These are phyloP conservation scores for Geranium rotundifolium DNA, from an alignment of 345 rosid species.

Conservation along the genomic window DNA sequence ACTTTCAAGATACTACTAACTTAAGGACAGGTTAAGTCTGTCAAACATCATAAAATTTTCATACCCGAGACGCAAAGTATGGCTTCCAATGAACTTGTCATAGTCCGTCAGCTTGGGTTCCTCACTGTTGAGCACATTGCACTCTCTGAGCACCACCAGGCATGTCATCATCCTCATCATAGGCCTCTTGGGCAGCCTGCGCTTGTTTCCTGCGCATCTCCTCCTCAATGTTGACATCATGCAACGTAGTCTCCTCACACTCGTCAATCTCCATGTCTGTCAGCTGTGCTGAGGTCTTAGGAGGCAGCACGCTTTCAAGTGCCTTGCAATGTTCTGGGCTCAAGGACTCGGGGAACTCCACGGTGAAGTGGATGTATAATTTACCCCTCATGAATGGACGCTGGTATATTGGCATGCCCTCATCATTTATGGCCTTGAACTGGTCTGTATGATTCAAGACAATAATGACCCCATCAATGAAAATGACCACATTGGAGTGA, in stretches of 20 bases:
- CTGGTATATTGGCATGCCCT: conserved; percentile 64
- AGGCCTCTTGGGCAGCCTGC: conserved; percentile 26
- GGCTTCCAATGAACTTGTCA: background rate
- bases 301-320: conserved; percentile 42
- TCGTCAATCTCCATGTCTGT: conserved; percentile 65
- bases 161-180: conserved; percentile 46
- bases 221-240: conserved; percentile 53
- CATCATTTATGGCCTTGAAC: conserved; percentile 57
- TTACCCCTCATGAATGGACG: conserved; percentile 78
- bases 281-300: conserved; percentile 31
- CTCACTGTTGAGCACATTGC: conserved; percentile 53
- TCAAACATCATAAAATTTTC: too few species aligned
- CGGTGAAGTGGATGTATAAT: conserved; percentile 52
- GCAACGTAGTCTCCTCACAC: conserved; percentile 68
- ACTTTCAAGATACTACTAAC: too few species aligned
- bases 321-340: conserved; percentile 41
- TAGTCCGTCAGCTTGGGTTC: background rate
- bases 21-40: too few species aligned
- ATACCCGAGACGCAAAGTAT: too few species aligned
- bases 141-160: conserved; percentile 46
- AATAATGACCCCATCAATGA: too few species aligned
- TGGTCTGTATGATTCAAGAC: conserved; percentile 26
- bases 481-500: too few species aligned
- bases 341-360: conserved; percentile 48
- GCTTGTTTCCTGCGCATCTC: conserved; percentile 42